Percentiles rank a stretch among this genome's conserved stretches.
Conservation (phyloP, 805 yeast genomes). For the Candida jianshihensis region DNA sequence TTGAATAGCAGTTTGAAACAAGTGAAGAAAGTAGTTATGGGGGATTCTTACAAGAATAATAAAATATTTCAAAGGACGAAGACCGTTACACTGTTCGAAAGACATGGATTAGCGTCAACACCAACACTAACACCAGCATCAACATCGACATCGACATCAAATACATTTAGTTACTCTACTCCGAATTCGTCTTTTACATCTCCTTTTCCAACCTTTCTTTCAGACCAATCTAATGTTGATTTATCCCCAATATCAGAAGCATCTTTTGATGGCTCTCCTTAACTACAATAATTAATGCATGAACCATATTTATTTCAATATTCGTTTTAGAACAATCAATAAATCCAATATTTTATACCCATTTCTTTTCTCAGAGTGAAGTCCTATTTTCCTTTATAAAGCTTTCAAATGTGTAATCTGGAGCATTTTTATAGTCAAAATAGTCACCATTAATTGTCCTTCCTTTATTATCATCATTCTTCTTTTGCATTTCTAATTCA, state of each 20-base stretch:
- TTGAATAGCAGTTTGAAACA: slow-evolving; percentile 11
- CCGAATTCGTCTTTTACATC: slow-evolving; percentile 17
- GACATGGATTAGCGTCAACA: not conserved
- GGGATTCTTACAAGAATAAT: slow-evolving; percentile 25
- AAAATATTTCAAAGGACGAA: slow-evolving; percentile 30
- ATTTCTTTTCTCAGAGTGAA: too few species aligned
- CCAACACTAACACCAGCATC: not conserved
- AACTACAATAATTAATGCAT: not conserved
- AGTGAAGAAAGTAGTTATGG: slow-evolving; percentile 18
- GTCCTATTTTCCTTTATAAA: too few species aligned
- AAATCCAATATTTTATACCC: too few species aligned
- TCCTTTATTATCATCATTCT: not conserved
- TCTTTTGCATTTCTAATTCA: slow-evolving; percentile 1
- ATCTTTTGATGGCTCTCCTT: slow-evolving; percentile 18
- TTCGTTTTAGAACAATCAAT: too few species aligned
- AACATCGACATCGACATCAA: not conserved
- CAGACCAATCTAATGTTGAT: slow-evolving; percentile 13
- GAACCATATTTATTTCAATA: too few species aligned
- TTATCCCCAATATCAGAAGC: slow-evolving; percentile 24
- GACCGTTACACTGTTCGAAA: slow-evolving; percentile 32
- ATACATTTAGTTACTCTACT: slow-evolving; percentile 10
- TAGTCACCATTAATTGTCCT: slow-evolving; percentile 6
- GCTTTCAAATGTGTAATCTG: slow-evolving; percentile 13
- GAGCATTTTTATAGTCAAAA: slow-evolving; percentile 15
- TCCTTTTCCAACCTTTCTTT: slow-evolving; percentile 16